These are phyloP conservation scores for Trichosanthes cucumerina DNA, from an alignment of 306 rosid species.

Conservation along the genomic window DNA sequence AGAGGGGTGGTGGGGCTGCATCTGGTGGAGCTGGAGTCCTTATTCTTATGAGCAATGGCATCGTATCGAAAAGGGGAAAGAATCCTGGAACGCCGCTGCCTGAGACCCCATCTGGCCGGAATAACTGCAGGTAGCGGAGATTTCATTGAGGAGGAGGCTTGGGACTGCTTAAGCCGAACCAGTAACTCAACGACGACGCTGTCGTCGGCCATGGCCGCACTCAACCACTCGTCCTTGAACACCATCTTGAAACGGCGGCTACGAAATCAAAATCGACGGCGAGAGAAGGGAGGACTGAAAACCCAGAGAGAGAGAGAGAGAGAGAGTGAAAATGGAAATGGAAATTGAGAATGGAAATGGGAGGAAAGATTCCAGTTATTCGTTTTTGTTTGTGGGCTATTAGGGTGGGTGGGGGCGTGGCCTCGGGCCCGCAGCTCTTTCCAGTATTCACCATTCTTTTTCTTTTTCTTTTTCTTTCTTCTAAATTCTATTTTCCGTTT, in stretches of 20 bases:
- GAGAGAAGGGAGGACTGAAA: background rate
- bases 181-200: constrained; percentile 38
- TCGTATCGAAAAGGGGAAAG: constrained; percentile 26
- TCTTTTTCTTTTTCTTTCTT: background rate
- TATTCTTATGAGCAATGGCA: constrained; percentile 16
- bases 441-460: background rate
- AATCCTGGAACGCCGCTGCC: constrained; percentile 41
- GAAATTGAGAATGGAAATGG: background rate
- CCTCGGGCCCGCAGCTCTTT: background rate
- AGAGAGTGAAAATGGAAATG: too few species aligned
- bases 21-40: constrained; percentile 36
- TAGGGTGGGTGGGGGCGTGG: constrained; percentile 4
- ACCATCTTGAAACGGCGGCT: background rate
- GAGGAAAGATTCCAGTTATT: background rate
- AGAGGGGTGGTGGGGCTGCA: constrained; percentile 65
- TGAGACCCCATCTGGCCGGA: constrained; percentile 38
- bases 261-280: background rate
- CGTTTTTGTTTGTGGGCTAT: background rate
- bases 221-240: constrained; percentile 28
- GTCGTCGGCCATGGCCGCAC: constrained; percentile 41
- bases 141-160: constrained; percentile 16
- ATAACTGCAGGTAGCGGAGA: constrained; percentile 6
- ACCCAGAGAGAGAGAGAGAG: background rate
- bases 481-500: background rate
- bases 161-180: constrained; percentile 30